Base-by-base conservation (phyloP, 495 filamentous ascomycete genomes). In the Aspergillus cristatus region DNA sequence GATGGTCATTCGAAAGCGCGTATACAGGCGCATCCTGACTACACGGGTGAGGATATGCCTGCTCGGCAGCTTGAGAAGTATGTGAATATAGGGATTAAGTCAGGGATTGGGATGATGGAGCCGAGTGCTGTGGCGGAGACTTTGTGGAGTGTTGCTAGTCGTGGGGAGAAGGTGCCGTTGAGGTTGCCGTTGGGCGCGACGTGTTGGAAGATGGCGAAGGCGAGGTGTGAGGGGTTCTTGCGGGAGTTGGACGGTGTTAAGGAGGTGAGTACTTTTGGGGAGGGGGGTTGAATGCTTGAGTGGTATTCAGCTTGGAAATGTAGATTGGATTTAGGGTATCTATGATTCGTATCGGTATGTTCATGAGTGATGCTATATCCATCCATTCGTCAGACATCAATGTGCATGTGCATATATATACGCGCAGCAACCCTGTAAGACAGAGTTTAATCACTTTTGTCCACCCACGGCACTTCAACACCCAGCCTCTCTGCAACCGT, bases 391-490 rank as follows among this genome's bases (percentile, higher is more conserved):
- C n/a, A n/a, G n/a, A n/a, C n/a, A n/a, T n/a, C n/a, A n/a, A n/a
- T n/a, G n/a, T n/a, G n/a, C n/a, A n/a, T n/a, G n/a, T n/a, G n/a
- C n/a, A n/a, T n/a, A n/a, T n/a, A n/a, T n/a, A n/a, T n/a, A n/a
- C n/a, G n/a, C n/a, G n/a, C n/a, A n/a, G n/a, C n/a, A n/a, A n/a
- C n/a, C n/a, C n/a, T n/a, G n/a, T n/a, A n/a, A n/a, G n/a, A n/a
- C n/a, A n/a, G n/a, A n/a, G n/a, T 22, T 15, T 7, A 35, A 7
- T 16, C 16, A 18, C 32, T 46, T 37, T n/a, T n/a, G n/a, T n/a
- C n/a, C n/a, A n/a, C n/a, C 61, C 63, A 67, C 1, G 63, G 63
- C n/a, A 74, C 54, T 13, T 65, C 45, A 11, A 76, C 68, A 2
- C 57, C 71, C 18, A 79, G 55, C 1, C 46, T 58, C 10, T 48